These are phyloP conservation scores for Nakazawaea siamensis DNA, from an alignment of 805 yeast species.

Conservation along the genomic window DNA sequence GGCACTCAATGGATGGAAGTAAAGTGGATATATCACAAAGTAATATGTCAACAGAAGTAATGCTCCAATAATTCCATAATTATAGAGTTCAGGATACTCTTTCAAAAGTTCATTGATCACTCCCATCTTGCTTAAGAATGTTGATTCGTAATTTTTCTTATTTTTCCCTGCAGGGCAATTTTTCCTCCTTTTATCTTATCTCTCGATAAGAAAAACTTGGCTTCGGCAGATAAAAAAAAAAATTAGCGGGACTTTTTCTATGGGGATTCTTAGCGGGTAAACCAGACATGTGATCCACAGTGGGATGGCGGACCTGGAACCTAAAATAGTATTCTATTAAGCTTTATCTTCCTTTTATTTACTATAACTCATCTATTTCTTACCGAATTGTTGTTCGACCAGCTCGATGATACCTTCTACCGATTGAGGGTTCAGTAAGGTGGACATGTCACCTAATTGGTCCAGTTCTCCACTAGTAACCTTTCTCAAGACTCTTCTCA, in stretches of 20 bases:
- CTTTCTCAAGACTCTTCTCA: constrained; percentile 96
- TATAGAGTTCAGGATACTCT: constrained; percentile 2
- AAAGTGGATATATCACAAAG: constrained; percentile 31
- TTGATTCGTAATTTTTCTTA: too few relatives aligned
- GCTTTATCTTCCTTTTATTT: too few relatives aligned
- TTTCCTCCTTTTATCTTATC: too few relatives aligned
- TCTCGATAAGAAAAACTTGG: too few relatives aligned
- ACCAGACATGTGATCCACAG: too few relatives aligned
- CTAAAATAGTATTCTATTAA: too few relatives aligned
- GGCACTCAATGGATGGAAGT: constrained; percentile 30
- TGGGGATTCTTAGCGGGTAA: too few relatives aligned
- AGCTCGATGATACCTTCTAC: constrained; percentile 71
- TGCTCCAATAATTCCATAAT: neutral
- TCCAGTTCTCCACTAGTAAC: constrained; percentile 88
- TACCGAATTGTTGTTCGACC: constrained; percentile 39
- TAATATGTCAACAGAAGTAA: constrained; percentile 16
- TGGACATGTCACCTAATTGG: constrained; percentile 86
- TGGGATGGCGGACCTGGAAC: too few relatives aligned
- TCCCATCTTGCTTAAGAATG: too few relatives aligned
- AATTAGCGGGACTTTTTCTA: too few relatives aligned
- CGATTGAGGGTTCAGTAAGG: constrained; percentile 78
- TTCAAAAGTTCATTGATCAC: neutral
- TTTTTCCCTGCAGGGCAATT: too few relatives aligned
- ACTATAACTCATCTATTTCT: constrained; percentile 17
- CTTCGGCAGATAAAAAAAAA: too few relatives aligned